Evolutionary conservation across 169 alveolate genomes (phyloP).

Genomic region (Plasmodium knowlesi): DNA sequence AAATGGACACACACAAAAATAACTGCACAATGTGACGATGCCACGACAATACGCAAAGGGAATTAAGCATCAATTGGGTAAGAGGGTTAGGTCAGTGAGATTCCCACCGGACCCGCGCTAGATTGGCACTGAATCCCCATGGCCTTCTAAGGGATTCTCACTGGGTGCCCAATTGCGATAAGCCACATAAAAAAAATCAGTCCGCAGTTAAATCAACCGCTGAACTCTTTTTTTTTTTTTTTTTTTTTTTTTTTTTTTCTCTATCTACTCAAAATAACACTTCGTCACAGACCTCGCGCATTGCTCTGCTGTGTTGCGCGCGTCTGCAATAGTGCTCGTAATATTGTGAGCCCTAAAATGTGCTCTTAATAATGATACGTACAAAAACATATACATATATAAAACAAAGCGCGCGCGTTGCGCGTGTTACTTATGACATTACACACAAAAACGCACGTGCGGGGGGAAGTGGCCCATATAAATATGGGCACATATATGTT

Average conservation of each 20-base stretch:
- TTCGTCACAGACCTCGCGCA: background rate
- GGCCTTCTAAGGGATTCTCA: background rate
- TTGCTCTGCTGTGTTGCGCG: background rate
- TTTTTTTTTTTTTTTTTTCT: background rate
- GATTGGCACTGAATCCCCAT: background rate
- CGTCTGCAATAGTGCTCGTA: background rate
- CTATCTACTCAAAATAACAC: background rate
- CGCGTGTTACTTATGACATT: background rate
- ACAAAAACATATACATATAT: background rate
- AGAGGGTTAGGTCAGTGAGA: background rate
- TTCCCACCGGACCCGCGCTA: background rate
- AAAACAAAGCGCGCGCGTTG: background rate
- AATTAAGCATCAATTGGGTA: background rate
- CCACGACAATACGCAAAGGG: background rate
- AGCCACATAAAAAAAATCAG: constrained; percentile 6
- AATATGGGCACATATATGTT: background rate
- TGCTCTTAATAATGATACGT: background rate
- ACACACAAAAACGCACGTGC: background rate
- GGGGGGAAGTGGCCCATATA: background rate
- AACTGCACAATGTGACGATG: constrained; percentile 1
- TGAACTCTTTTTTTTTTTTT: background rate
- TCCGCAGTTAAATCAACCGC: background rate
- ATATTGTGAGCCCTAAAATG: background rate
- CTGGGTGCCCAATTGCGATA: background rate
- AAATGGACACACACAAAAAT: background rate